Evolutionary conservation across 495 filamentous ascomycete genomes (phyloP).

Genomic region (Peziza echinospora): DNA sequence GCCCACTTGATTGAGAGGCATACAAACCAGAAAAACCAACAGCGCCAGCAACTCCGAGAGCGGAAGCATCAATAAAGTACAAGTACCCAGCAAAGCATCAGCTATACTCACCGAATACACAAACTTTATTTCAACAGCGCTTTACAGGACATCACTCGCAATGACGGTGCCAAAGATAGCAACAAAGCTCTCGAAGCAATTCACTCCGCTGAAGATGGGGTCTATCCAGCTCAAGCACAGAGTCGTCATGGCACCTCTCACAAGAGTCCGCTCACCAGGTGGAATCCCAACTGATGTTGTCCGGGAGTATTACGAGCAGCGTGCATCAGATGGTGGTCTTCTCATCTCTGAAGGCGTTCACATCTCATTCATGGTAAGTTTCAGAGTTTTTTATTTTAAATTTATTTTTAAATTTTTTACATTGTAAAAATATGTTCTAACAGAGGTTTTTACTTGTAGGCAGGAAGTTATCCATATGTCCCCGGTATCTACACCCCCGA

Average conservation of each 20-base stretch:
- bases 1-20: too few species aligned
- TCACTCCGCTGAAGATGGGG: conserved; percentile 32
- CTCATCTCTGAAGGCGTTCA: conserved; percentile 44
- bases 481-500: conserved; percentile 41
- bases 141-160: too few species aligned
- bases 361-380: conserved; percentile 31
- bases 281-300: conserved; percentile 30
- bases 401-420: not conserved
- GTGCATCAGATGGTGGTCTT: conserved; percentile 37
- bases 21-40: too few species aligned
- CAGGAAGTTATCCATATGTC: conserved; percentile 26
- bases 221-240: conserved; percentile 24
- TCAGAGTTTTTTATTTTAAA: too few species aligned
- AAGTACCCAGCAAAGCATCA: too few species aligned
- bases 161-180: too few species aligned
- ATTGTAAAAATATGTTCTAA: not conserved
- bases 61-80: too few species aligned
- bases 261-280: conserved; percentile 13
- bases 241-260: conserved; percentile 21
- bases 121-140: too few species aligned
- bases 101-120: too few species aligned
- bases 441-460: conserved; percentile 1
- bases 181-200: too few species aligned
- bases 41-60: too few species aligned
- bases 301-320: conserved; percentile 38